Evolutionary conservation across 129 eudicot genomes (phyloP).

Genomic region (Pittosporum tobira): DNA sequence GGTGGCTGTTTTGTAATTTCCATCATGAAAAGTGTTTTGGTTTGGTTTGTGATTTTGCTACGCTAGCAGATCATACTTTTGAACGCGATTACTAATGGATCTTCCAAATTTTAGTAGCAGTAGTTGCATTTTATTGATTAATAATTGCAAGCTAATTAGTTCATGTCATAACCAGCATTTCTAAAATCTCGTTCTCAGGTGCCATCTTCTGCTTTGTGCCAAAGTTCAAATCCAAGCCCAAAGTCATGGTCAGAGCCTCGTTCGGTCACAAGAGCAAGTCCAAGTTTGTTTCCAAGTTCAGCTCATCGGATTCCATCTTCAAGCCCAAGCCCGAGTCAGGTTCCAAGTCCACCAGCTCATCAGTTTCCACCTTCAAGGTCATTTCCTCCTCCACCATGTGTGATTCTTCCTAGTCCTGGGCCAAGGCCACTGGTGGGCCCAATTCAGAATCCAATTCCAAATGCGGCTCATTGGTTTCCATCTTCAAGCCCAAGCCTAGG

Average conservation of each 20-base stretch:
- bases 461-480: neutral
- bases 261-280: neutral
- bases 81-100: neutral
- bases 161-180: neutral
- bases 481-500: too few species aligned
- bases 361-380: too few species aligned
- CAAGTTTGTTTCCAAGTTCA: neutral
- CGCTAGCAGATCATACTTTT: neutral
- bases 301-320: neutral
- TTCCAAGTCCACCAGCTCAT: too few species aligned
- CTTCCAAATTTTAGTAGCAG: neutral
- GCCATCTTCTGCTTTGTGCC: slow-evolving; percentile 4
- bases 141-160: neutral
- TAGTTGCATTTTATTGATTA: neutral
- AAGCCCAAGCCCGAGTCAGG: neutral
- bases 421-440: too few species aligned
- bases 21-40: too few species aligned
- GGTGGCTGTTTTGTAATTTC: neutral
- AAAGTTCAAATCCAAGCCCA: slow-evolving; percentile 5
- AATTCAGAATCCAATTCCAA: too few species aligned
- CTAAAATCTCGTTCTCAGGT: slow-evolving; percentile 13
- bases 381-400: too few species aligned
- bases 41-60: too few species aligned
- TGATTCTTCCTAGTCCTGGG: too few species aligned
- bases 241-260: neutral